phyloP scores from a whole-genome alignment of 306 rosid genomes.

The Sicyos edulis region DNA sequence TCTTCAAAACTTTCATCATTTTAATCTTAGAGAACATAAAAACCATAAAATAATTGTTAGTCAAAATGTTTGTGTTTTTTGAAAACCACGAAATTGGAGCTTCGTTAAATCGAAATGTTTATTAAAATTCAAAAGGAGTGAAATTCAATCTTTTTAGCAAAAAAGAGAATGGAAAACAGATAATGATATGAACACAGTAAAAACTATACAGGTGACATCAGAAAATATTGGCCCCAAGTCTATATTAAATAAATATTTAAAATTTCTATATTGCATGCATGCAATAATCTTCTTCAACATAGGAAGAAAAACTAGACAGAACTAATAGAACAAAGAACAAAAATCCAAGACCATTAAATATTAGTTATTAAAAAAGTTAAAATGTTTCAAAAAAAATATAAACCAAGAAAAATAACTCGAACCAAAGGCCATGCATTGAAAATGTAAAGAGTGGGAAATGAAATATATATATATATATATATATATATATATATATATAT shows the following conservation, averaged over 20 bases:
- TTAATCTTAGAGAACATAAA: too few species aligned
- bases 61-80: too few species aligned
- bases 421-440: background rate
- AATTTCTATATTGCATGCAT: conserved; percentile 8
- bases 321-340: background rate
- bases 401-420: background rate
- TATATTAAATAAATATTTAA: background rate
- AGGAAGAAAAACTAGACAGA: background rate
- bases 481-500: too few species aligned
- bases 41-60: too few species aligned
- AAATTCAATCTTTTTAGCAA: background rate
- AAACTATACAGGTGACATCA: background rate
- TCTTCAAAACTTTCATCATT: too few species aligned
- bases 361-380: background rate
- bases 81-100: too few species aligned
- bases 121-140: background rate
- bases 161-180: background rate
- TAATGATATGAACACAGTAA: background rate
- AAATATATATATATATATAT: too few species aligned
- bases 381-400: background rate
- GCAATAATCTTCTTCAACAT: background rate
- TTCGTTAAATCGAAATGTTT: too few species aligned
- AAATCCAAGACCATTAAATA: background rate
- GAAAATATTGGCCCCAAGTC: background rate
- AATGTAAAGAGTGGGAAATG: background rate